Evolutionary conservation across 2,329 filamentous ascomycete genomes (phyloP), one percentile per base, ranked within the genome.

Genomic region (Diaporthe longicolla): DNA sequence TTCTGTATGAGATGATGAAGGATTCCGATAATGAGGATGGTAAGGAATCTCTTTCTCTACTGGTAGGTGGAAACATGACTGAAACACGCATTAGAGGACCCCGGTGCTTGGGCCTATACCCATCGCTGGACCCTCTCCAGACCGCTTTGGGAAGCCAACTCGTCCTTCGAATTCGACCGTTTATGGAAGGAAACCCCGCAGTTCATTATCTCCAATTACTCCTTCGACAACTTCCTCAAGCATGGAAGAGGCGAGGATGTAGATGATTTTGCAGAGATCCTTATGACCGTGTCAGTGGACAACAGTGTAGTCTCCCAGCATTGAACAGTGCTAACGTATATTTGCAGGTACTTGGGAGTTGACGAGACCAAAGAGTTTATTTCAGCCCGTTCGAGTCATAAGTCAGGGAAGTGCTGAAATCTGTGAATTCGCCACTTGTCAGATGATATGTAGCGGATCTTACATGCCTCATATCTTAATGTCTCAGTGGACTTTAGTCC

Each of bases 1-100:
- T 73, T 19, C 45, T 82, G 0, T 82, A 79, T 54, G 75, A 77
- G 24, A 69, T 81, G 70, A 76, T 81, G 69, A 80, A 79, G 66
- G 76, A 8, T 2, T 17, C 15, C 1, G 63, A 26, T 5, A 48
- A 66, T 5, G 63, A 66, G 0, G 8, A 66, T 52, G 63, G 63
- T 66, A 9, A 66, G 29, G 7, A 1, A 11, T n/a, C n/a, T 13
- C 1, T 10, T 2, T 2, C 1, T 3, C 26, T 2, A 15, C 21
- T 11, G 1, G 26, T 3, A n/a, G 4, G 3, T 32, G 35, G 13
- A 15, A 19, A 13, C 4, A 10, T 1, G 3, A 52, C 63, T 66
- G 26, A 66, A 17, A 3, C 9, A 35, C 10, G 29, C 2, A 4
- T 24, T 26, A 66, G 63, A 66, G 10, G 45, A 66, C 32, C 45